These are phyloP conservation scores for Globisporangium viniferum DNA, from an alignment of 352 stramenopile species.

Conservation along the genomic window DNA sequence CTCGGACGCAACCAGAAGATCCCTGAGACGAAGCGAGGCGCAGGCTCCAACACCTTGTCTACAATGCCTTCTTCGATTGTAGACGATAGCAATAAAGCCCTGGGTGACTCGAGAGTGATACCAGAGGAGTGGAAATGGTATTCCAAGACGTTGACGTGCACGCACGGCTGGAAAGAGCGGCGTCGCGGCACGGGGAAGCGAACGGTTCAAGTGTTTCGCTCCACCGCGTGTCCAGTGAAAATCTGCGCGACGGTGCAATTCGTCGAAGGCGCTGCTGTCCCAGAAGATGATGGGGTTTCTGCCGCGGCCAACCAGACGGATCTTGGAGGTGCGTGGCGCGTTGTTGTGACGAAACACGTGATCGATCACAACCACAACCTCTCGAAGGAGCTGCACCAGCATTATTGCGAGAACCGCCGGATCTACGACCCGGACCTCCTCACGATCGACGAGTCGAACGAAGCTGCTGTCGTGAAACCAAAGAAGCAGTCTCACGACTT, in stretches of 20 bases:
- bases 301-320: background rate
- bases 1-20: slow-evolving; percentile 73
- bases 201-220: slow-evolving; percentile 56
- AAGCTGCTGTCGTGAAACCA: slow-evolving; percentile 23
- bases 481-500: slow-evolving; percentile 16
- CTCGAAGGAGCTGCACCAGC: slow-evolving; percentile 65
- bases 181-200: slow-evolving; percentile 64
- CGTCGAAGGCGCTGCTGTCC: slow-evolving; percentile 14
- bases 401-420: slow-evolving; percentile 75
- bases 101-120: slow-evolving; percentile 34
- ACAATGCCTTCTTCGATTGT: background rate
- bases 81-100: background rate
- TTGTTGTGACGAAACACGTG: slow-evolving; percentile 75
- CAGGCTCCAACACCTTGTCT: background rate
- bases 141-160: slow-evolving; percentile 77
- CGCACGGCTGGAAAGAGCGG: slow-evolving; percentile 80
- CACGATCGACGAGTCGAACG: slow-evolving; percentile 46
- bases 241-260: slow-evolving; percentile 78
- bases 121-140: slow-evolving; percentile 77
- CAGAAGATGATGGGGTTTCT: slow-evolving; percentile 1
- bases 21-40: slow-evolving; percentile 30
- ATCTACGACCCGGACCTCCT: slow-evolving; percentile 77
- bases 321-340: slow-evolving; percentile 37
- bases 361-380: slow-evolving; percentile 81
- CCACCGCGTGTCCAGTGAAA: slow-evolving; percentile 68